Base-by-base conservation (phyloP, 495 filamentous ascomycete genomes). In the Podospora sp. region DNA sequence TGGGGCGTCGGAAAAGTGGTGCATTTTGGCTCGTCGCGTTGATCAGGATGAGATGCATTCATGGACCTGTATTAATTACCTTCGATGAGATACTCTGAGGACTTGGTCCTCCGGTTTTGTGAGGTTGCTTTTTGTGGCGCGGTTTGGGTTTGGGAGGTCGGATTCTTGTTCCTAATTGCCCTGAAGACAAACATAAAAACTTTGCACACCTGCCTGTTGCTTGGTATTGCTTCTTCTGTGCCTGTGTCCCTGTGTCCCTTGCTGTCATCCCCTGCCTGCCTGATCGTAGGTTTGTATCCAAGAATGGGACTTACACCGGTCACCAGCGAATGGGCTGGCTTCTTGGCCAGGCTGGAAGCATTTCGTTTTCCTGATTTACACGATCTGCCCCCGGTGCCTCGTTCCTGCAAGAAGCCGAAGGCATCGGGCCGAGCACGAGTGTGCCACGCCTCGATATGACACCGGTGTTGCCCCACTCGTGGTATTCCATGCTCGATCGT, bases 121-220 rank as follows among this genome's bases (percentile, higher is more conserved):
- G 60, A 26, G 57, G 64, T 72, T 56, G 36, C 3, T 53, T 53
- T 33, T 65, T 65, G 65, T 36, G 58, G n/a, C 56, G 51, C 33
- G 24, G 60, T 57, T 62, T 49, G 69, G 50, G n/a, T 60, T 69
- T 64, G 12, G 27, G 64, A 46, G 26, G 59, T 60, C 55, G 65
- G 59, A 64, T 67, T 73, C 62, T 68, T 73, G 68, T 72, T 71
- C 67, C 60, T 72, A 69, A 67, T 72, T 70, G 57, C 67, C 65
- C 60, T 71, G 62, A 65, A 72, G 67, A 75, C 67, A 75, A 71
- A 67, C 62, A 71, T 70, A 63, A 65, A 65, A 75, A 66, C 69
- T 72, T 72, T 76, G 71, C 68, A 73, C 69, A 70, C 22, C 24
- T 59, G 24, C 40, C 40, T 14, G 40, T 14, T 46, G 11, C 14